A percentile compares a stretch with the other conserved stretches of the same genome.
Evolutionary conservation across 148 eudicot species (phyloP).

Genomic region (Pharnaceum exiguum): DNA sequence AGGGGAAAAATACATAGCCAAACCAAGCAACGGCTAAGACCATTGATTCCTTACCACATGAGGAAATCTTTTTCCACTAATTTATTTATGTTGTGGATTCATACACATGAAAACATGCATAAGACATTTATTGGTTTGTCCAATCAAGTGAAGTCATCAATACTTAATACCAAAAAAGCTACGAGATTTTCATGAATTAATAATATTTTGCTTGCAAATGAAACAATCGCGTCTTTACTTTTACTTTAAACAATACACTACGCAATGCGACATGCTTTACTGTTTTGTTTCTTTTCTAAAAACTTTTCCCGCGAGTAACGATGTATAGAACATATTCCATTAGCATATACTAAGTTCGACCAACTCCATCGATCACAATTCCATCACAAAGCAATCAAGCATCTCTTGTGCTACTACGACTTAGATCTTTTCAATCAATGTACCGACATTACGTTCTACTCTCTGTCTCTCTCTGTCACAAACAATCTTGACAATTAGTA

Average conservation of each 20-base stretch:
- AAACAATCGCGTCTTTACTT: neutral
- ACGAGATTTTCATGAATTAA: conserved; percentile 3
- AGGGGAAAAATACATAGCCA: neutral
- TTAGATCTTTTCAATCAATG: too few species aligned
- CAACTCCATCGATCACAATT: too few species aligned
- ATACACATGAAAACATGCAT: too few species aligned
- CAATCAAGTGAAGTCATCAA: neutral
- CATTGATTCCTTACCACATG: conserved; percentile 9
- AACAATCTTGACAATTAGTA: too few species aligned
- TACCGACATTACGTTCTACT: too few species aligned
- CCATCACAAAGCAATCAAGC: too few species aligned
- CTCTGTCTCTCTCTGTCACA: too few species aligned
- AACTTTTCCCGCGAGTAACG: neutral
- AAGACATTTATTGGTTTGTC: too few species aligned
- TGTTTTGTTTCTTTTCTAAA: neutral
- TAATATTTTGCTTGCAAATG: neutral
- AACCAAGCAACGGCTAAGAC: conserved; percentile 10
- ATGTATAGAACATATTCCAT: neutral
- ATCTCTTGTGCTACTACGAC: too few species aligned
- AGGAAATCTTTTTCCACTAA: neutral
- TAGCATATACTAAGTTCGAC: conserved; percentile 8
- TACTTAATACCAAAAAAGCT: too few species aligned
- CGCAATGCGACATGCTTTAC: conserved; percentile 7
- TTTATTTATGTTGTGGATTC: too few species aligned
- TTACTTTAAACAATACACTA: neutral